These are phyloP conservation scores for Lactarius vividus DNA, from an alignment of 768 basidiomycete genomes.

Conservation along the genomic window DNA sequence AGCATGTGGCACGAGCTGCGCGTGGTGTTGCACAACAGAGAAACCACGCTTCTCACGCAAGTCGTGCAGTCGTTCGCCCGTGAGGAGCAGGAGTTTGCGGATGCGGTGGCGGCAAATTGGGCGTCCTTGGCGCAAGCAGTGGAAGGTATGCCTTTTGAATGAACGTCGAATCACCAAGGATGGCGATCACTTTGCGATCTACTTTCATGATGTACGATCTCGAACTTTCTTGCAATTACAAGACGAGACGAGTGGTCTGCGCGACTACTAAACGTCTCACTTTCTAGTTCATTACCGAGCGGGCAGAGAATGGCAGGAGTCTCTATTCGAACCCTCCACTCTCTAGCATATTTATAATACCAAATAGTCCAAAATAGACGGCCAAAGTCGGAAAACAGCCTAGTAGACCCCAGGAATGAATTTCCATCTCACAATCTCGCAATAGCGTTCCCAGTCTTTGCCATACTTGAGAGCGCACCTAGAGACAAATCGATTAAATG, in stretches of 20 bases:
- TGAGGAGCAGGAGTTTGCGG: conserved; percentile 69
- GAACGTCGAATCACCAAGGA: conserved; percentile 27
- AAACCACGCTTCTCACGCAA: conserved; percentile 76
- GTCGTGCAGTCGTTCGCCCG: conserved; percentile 69
- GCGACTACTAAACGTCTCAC: background rate
- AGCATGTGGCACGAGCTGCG: conserved; percentile 97
- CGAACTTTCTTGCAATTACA: conserved; percentile 1
- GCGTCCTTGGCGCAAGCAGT: conserved; percentile 64
- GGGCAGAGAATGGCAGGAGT: background rate
- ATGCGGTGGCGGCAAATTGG: conserved; percentile 71
- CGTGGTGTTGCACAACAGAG: conserved; percentile 86
- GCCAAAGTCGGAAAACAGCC: background rate
- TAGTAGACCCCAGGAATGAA: conserved; percentile 89
- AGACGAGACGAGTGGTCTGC: background rate
- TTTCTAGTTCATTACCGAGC: background rate
- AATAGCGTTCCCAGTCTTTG: conserved; percentile 92
- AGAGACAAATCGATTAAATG: conserved; percentile 9
- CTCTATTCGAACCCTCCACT: too few relatives aligned
- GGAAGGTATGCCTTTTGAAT: conserved; percentile 86
- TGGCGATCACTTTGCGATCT: conserved; percentile 15
- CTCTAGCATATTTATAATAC: background rate
- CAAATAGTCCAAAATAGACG: background rate
- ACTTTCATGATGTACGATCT: conserved; percentile 13
- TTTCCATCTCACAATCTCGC: conserved; percentile 81
- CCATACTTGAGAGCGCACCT: conserved; percentile 84